Base-by-base conservation (phyloP, 352 stramenopile species). In the Globisporangium carolinianum region DNA sequence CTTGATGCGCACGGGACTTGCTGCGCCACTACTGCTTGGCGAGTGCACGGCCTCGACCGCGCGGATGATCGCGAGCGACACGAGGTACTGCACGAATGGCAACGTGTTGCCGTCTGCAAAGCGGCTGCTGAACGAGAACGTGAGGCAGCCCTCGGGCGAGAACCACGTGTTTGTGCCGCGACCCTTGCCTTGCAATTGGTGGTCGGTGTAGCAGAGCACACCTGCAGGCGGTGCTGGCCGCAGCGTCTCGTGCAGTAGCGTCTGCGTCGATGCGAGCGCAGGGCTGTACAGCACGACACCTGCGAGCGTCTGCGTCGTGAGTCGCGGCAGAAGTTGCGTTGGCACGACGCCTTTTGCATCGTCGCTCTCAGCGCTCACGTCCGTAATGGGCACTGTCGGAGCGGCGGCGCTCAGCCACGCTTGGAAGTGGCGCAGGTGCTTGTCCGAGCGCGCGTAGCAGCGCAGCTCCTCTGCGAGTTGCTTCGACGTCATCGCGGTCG, bases 1-100 rank as follows among this genome's bases (percentile, higher is more conserved):
- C 67, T 97, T 97, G 76, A 97, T 97, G 59, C 73, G 75, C 58
- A 96, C 86, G 41, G 81, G 68, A 35, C 76, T 86, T 4, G 58
- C 66, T 51, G 59, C 58, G 1, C 55, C 68, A 5, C 56, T 61
- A 5, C 56, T 61, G 62, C 57, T 38, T 57, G 57, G 43, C 10
- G 68, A 57, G 38, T 87, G 71, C n/a, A 94, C 71, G 1, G 52
- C 64, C 54, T 94, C 81, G 46, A 95, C 72, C 2, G 86, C 83
- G 41, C 77, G 81, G 45, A 95, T 74, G 55, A 97, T 87, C 39
- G 87, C 88, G 47, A 97, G 76, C 36, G 86, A 94, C 32, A 91
- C 83, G 55, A 97, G 74, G 55, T 97, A 97, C 68, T 97, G 88
- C 66, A 95, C 79, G 57, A 97, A 94, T 38, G 87, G 87, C 47